Base-by-base conservation (phyloP, 176 grass and related monocot species). In the Dendrocalamus sinicus region DNA sequence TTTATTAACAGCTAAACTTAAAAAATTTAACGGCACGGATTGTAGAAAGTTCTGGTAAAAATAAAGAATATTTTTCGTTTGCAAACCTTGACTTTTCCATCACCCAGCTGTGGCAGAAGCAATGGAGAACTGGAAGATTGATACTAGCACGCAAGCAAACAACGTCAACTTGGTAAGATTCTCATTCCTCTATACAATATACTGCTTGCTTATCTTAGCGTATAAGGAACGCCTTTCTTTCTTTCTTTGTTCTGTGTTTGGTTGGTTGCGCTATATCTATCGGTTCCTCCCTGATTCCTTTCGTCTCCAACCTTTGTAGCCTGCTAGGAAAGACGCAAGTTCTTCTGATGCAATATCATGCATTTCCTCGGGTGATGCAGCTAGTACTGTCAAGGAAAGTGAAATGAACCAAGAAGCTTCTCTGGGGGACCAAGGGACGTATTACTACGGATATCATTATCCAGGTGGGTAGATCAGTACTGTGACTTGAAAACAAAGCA, bases 391-490 rank as follows among this genome's bases (percentile, higher is more conserved):
- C 40, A 94, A 91, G 86, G 89, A 91, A 64, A 77, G 85, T 71
- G 91, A 88, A 81, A 82, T 94, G 82, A 88, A 90, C 37, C 79
- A 80, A 86, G 92, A 86, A 75, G 45, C 66, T 86, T 90, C 67
- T 77, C 61, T 76, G 73, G 92, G 85, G 51, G 90, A 89, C 64
- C 91, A 93, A 77, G 91, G 92, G 59, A 86, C 88, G 87, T 97
- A 88, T 84, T 91, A 91, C 88, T 89, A 91, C 48, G 95, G 92
- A 9, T 95, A 90, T 81, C 89, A 92, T 70, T 93, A 93, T 85
- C 95, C 95, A 90, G 95, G 95, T 97, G 74, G 40, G 95, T 66
- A 76, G 48, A 66, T 81, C 47, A 87, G 35, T 35, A 30, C 40
- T 63, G 30, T 55, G 20, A 22, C 28, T 60, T 87, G 60, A 46